These are phyloP conservation scores for Lentinus tigrinus DNA, from an alignment of 768 basidiomycete species.

Conservation along the genomic window DNA sequence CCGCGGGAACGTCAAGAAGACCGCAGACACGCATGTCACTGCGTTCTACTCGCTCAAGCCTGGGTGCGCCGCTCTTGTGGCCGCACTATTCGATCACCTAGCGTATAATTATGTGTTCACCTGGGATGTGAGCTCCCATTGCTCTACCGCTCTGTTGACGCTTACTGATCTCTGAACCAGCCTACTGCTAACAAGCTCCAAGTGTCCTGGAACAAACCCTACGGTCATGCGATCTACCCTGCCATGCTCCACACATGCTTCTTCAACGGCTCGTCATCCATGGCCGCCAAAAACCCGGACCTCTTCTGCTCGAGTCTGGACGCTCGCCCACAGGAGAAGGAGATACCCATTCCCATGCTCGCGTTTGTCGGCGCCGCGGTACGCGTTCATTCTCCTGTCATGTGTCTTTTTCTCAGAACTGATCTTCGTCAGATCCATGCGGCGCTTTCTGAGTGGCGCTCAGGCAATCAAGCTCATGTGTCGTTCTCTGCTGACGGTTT, in stretches of 20 bases:
- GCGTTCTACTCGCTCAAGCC: background rate
- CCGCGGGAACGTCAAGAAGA: constrained; percentile 7
- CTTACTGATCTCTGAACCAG: background rate
- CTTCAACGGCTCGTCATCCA: background rate
- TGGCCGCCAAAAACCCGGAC: background rate
- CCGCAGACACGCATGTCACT: background rate
- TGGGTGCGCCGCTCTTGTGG: background rate
- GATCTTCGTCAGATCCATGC: constrained; percentile 2
- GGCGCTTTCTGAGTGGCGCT: constrained; percentile 3
- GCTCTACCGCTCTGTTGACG: background rate
- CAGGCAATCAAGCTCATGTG: background rate
- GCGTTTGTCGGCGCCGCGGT: constrained; percentile 8
- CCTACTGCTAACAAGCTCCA: background rate
- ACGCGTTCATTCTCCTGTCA: background rate
- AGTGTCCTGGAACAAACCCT: constrained; percentile 1
- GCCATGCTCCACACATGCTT: background rate
- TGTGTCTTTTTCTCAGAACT: background rate
- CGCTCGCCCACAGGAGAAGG: background rate
- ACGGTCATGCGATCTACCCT: background rate
- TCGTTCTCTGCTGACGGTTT: constrained; percentile 5
- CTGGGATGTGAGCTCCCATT: background rate
- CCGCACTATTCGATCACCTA: background rate
- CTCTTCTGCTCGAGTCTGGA: background rate
- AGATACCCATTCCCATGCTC: constrained; percentile 5
- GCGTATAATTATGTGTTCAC: constrained; percentile 1